Evolutionary conservation across 108 stramenopile genomes (phyloP).

Genomic region (Fragilariopsis cylindrus): DNA sequence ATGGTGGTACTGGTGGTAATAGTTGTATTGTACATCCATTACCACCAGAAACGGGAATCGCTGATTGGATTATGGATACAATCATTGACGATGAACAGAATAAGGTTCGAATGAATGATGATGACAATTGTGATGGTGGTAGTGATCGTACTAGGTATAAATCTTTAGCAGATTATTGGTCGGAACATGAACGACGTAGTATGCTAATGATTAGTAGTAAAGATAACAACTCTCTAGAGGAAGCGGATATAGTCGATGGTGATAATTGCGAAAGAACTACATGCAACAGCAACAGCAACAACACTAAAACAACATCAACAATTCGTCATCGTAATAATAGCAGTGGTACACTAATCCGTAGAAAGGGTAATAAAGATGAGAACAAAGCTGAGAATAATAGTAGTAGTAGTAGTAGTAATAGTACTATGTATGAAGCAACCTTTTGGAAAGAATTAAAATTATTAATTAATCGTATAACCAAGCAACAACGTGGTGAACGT

Average conservation of each 20-base stretch:
- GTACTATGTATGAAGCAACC: slow-evolving; percentile 38
- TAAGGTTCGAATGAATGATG: no score
- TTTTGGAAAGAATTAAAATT: slow-evolving; percentile 57
- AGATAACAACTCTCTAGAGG: background rate
- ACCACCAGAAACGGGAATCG: slow-evolving; percentile 44
- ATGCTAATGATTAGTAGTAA: background rate
- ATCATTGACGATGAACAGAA: slow-evolving; percentile 40
- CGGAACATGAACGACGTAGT: no score
- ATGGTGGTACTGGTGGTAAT: slow-evolving; percentile 23
- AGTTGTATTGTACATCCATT: slow-evolving; percentile 14
- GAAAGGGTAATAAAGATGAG: no score
- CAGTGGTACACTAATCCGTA: slow-evolving; percentile 43
- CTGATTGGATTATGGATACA: slow-evolving; percentile 86
- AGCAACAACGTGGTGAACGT: slow-evolving; percentile 71
- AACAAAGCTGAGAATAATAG: no score
- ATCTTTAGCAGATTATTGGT: no score
- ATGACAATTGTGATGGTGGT: no score
- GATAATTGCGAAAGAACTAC: no score
- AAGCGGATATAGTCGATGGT: no score
- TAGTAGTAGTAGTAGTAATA: background rate
- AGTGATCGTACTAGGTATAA: no score
- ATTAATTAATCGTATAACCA: slow-evolving; percentile 50
- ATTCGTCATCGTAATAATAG: slow-evolving; percentile 30
- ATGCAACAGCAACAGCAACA: slow-evolving; percentile 1
- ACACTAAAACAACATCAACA: slow-evolving; percentile 9